Conservation (phyloP, 768 basidiomycete species). For the Tylopilus vinaceipallidus region DNA sequence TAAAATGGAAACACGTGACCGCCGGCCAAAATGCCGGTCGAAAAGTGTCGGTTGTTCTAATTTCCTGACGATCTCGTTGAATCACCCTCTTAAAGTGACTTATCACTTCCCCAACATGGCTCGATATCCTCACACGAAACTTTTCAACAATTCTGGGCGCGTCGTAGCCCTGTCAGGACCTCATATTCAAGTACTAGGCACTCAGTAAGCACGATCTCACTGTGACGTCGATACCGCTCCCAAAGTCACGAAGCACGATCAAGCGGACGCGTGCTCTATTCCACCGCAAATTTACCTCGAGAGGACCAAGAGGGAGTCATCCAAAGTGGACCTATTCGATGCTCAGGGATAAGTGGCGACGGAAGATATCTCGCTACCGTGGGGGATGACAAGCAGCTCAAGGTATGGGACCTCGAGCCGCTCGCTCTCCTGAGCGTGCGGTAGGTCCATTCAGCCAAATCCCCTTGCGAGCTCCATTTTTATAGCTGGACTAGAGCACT, state of each 20-base stretch:
- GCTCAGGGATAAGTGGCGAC: constrained; percentile 48
- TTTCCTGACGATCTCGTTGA: too few relatives aligned
- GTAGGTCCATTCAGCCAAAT: constrained; percentile 36
- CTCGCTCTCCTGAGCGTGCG: constrained; percentile 59
- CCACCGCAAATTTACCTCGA: constrained; percentile 37
- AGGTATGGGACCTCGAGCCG: constrained; percentile 64
- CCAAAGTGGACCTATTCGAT: constrained; percentile 58
- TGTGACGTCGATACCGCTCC: neutral
- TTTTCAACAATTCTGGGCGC: constrained; percentile 38
- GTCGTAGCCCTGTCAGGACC: constrained; percentile 55
- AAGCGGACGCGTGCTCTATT: constrained; percentile 49
- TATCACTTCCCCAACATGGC: constrained; percentile 30
- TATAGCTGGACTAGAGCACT: constrained; percentile 53
- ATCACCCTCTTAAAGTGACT: too few relatives aligned
- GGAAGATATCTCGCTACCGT: constrained; percentile 55
- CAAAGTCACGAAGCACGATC: constrained; percentile 32
- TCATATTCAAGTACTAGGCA: constrained; percentile 59
- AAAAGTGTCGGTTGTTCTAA: too few relatives aligned
- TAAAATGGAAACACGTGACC: too few relatives aligned
- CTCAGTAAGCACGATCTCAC: constrained; percentile 40
- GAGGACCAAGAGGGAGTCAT: constrained; percentile 33
- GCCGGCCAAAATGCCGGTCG: too few relatives aligned
- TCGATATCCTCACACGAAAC: constrained; percentile 47
- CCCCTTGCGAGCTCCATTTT: neutral
- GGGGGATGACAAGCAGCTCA: constrained; percentile 81